phyloP scores from a whole-genome alignment of 768 basidiomycete genomes.

The Scleroderma bovista region DNA sequence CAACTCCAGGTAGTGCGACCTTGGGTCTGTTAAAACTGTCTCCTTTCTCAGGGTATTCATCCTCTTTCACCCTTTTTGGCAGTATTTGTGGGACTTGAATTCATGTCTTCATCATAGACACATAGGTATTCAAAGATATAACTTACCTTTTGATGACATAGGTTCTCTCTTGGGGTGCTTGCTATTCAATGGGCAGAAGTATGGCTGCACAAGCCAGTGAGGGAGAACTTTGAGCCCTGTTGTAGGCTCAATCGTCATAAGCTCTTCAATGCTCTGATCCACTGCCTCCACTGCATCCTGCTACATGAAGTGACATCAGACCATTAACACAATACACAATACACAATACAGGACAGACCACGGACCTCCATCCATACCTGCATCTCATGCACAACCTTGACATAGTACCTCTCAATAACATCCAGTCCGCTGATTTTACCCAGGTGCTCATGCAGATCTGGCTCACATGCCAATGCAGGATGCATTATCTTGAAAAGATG shows the following conservation, averaged over 20 bases:
- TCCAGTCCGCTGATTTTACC: slow-evolving; percentile 40
- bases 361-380: slow-evolving; percentile 52
- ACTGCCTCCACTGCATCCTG: slow-evolving; percentile 40
- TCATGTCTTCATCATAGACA: background rate
- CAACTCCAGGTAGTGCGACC: background rate
- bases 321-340: background rate
- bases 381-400: slow-evolving; percentile 54
- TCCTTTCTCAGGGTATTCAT: background rate
- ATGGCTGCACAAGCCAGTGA: slow-evolving; percentile 70
- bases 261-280: slow-evolving; percentile 27
- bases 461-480: slow-evolving; percentile 60
- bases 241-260: slow-evolving; percentile 37
- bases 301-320: slow-evolving; percentile 29
- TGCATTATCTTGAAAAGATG: slow-evolving; percentile 92
- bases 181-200: slow-evolving; percentile 32
- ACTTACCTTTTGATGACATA: background rate
- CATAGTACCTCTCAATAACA: slow-evolving; percentile 33
- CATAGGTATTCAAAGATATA: background rate
- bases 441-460: slow-evolving; percentile 68
- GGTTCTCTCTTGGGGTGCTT: background rate
- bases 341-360: slow-evolving; percentile 2
- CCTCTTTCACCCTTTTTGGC: background rate
- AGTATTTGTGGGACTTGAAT: background rate
- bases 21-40: background rate
- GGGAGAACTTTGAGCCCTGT: slow-evolving; percentile 54